A percentile compares a stretch with the other conserved stretches of the same genome.
These are phyloP conservation scores for Boletus coccyginus DNA, from an alignment of 768 basidiomycete species.

Conservation along the genomic window DNA sequence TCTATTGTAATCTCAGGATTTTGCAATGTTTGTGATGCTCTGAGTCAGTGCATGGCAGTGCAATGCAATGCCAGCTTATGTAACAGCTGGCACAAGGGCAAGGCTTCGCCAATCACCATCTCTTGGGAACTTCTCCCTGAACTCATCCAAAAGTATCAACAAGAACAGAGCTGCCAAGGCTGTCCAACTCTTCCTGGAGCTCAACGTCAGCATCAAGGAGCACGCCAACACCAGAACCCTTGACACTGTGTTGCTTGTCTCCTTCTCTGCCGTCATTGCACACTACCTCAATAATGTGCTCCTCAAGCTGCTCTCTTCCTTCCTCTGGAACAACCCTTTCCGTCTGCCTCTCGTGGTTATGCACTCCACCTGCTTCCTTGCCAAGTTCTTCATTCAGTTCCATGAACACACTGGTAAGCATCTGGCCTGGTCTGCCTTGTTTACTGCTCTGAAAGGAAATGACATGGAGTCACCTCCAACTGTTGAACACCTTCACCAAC, in stretches of 20 bases:
- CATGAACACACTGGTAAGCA: slow-evolving; percentile 84
- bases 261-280: slow-evolving; percentile 77
- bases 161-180: slow-evolving; percentile 78
- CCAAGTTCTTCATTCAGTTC: slow-evolving; percentile 56
- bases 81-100: slow-evolving; percentile 78
- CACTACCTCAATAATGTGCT: slow-evolving; percentile 67
- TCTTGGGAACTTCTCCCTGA: slow-evolving; percentile 93
- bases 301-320: slow-evolving; percentile 55
- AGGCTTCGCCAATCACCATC: slow-evolving; percentile 70
- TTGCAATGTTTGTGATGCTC: background rate
- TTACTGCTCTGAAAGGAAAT: slow-evolving; percentile 24
- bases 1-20: background rate
- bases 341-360: slow-evolving; percentile 73
- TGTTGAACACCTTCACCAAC: slow-evolving; percentile 49
- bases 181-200: slow-evolving; percentile 71
- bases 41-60: too few species aligned
- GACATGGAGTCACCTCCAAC: slow-evolving; percentile 39
- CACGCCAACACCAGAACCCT: slow-evolving; percentile 56
- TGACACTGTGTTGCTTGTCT: slow-evolving; percentile 55
- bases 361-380: slow-evolving; percentile 76
- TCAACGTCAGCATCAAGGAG: slow-evolving; percentile 86
- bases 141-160: slow-evolving; percentile 72
- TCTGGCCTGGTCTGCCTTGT: slow-evolving; percentile 67
- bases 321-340: slow-evolving; percentile 63
- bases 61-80: too few species aligned